Evolutionary conservation across 78 protist species (phyloP), one percentile per base, ranked within the genome.

Genomic region (Guillardia theta): DNA sequence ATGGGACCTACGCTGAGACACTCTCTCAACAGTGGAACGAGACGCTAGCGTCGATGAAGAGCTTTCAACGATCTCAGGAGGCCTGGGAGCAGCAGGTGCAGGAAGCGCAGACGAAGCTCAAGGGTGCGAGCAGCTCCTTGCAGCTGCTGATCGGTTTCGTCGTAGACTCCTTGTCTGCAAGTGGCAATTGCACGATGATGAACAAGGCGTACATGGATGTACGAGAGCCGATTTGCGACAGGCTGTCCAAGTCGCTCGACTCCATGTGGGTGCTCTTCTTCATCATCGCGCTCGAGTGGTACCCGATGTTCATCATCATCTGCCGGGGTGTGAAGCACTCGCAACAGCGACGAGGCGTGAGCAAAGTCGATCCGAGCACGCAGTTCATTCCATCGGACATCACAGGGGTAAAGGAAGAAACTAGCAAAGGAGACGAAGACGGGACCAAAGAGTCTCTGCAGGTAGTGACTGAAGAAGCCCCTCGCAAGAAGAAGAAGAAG

Each of bases 251-350:
- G 70, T 58, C 70, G 70, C 70, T 58, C 39, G 70, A 58, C 70
- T 58, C 70, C 39, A 58, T 58, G 70, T 58, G 70, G 70, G 70
- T 58, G 70, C 70, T 58, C 70, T 58, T 58, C 70, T 58, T 58
- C 70, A 24, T 58, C 70, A 58, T 58, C 39, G 6, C 39, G 39
- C 39, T 58, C 70, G 6, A 27, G 39, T 58, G 70, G 70, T 30
- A 27, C 70, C 70, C 70, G 39, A 6, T 30, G 39, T 58, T 58
- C 70, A 24, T 30, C 6, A 8, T 58, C 70, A 24, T 58, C 70
- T 58, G 70, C 70, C 70, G 70, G 39, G 27, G 21, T 24, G 70
- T 30, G 39, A 58, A 58, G 70, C 70, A 58, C 70, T 58, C 70
- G 39, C 70, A 58, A 30, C 70, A 58, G 70, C 70, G 70, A 24